Percentiles rank a stretch among this genome's conserved stretches.
Conservation (phyloP, 2,329 filamentous ascomycete species). For the Colletotrichum abscissum region DNA sequence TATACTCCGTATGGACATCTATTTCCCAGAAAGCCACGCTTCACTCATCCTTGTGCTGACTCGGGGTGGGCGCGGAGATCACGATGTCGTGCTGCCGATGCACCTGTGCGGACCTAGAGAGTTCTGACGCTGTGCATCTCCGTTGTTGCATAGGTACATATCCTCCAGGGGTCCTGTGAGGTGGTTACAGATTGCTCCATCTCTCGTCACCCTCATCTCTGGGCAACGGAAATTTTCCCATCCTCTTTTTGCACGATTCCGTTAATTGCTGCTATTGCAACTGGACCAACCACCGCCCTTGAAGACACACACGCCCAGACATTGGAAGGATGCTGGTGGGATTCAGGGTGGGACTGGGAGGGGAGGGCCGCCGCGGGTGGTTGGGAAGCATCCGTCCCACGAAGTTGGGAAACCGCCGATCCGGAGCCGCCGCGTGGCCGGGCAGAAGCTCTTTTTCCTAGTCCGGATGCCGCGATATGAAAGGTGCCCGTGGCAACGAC, state of each 20-base stretch:
- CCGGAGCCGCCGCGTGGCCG: conserved; percentile 29
- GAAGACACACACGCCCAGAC: conserved; percentile 2
- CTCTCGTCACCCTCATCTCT: neutral
- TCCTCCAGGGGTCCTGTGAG: neutral
- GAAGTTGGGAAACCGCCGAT: conserved; percentile 30
- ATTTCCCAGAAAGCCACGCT: neutral
- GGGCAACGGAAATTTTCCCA: conserved; percentile 10
- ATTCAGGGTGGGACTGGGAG: neutral
- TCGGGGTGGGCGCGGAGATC: conserved; percentile 26
- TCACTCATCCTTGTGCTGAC: conserved; percentile 17
- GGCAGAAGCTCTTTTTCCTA: conserved; percentile 1
- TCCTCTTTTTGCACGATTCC: neutral
- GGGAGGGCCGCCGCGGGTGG: too few species aligned
- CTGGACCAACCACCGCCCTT: neutral
- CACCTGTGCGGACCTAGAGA: conserved; percentile 16
- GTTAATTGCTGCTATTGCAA: neutral
- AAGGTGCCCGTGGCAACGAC: neutral
- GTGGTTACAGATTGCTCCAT: neutral
- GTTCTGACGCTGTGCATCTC: conserved; percentile 23
- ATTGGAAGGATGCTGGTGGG: conserved; percentile 6
- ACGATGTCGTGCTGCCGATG: conserved; percentile 33
- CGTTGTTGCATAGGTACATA: neutral
- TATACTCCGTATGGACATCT: neutral
- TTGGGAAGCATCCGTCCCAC: conserved; percentile 10
- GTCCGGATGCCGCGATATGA: conserved; percentile 8